These are phyloP conservation scores for Rhodomyrtus psidioides DNA, from an alignment of 441 rosid species.

Conservation along the genomic window DNA sequence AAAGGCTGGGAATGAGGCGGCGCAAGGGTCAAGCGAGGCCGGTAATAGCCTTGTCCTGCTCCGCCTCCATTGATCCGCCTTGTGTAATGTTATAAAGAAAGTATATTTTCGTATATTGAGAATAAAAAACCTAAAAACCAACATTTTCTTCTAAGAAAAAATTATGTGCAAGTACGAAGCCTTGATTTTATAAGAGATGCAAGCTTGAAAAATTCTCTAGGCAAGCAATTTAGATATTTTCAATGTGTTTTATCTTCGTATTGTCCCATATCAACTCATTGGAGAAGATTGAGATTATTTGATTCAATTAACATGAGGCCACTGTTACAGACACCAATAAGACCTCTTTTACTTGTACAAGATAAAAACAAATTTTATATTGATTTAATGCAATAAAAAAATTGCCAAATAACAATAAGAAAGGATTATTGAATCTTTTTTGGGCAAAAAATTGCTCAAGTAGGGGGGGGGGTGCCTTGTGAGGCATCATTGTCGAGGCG, in stretches of 20 bases:
- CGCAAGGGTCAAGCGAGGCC: background rate
- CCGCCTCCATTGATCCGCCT: rapidly evolving
- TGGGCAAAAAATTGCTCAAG: background rate
- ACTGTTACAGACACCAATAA: background rate
- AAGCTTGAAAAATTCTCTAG: background rate
- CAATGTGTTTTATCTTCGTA: no score
- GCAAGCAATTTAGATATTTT: background rate
- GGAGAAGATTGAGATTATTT: background rate
- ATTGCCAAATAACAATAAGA: background rate
- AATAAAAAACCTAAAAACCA: background rate
- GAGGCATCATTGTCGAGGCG: background rate
- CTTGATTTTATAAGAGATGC: background rate
- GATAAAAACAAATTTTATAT: background rate
- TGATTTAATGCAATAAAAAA: background rate
- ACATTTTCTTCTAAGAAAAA: background rate
- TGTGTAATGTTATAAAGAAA: background rate
- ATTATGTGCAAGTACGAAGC: background rate
- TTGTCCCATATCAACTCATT: background rate
- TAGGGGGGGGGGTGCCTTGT: background rate
- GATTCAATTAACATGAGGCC: background rate
- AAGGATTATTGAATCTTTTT: background rate
- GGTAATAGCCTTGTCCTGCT: background rate
- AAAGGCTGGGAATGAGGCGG: rapidly evolving
- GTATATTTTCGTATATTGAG: no score
- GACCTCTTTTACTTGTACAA: background rate